Conservation (phyloP, 1,139 yeast genomes). For the Saccharomyces uvarum region DNA sequence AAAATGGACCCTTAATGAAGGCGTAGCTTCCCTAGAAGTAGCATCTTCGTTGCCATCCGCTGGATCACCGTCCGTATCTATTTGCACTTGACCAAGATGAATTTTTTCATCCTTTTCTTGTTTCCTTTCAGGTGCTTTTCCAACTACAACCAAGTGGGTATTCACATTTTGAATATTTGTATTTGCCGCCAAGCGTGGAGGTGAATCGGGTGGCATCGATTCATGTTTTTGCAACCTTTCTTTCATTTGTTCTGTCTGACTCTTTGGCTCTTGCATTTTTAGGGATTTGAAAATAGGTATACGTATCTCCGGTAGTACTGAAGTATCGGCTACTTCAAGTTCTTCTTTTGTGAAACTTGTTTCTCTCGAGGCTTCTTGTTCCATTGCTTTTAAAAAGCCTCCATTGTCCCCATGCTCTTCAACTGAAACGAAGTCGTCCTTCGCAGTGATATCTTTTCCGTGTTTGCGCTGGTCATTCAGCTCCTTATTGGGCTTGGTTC, state of each 20-base stretch:
- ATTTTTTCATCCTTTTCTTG: background rate
- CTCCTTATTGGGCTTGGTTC: background rate
- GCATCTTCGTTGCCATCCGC: conserved; percentile 4
- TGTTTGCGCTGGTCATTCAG: background rate
- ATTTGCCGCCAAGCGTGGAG: background rate
- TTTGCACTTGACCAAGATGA: background rate
- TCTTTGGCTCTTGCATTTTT: conserved; percentile 2
- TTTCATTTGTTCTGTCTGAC: background rate
- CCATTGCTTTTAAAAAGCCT: background rate
- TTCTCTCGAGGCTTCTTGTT: background rate
- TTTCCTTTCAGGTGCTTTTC: background rate
- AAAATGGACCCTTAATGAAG: conserved; percentile 15
- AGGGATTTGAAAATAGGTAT: conserved; percentile 24
- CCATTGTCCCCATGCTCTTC: background rate
- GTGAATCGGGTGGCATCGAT: background rate
- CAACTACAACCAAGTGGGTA: background rate
- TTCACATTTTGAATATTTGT: background rate
- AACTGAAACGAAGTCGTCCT: background rate
- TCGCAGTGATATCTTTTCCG: background rate
- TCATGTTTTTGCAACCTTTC: background rate
- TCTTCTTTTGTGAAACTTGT: background rate
- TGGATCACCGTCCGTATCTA: background rate
- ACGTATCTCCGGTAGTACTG: conserved; percentile 8
- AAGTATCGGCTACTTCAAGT: background rate
- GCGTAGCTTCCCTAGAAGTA: conserved; percentile 7